A percentile compares a stretch with the other conserved stretches of the same genome.
Evolutionary conservation across 2,329 filamentous ascomycete genomes (phyloP).

Genomic region (Talaromyces piceae): DNA sequence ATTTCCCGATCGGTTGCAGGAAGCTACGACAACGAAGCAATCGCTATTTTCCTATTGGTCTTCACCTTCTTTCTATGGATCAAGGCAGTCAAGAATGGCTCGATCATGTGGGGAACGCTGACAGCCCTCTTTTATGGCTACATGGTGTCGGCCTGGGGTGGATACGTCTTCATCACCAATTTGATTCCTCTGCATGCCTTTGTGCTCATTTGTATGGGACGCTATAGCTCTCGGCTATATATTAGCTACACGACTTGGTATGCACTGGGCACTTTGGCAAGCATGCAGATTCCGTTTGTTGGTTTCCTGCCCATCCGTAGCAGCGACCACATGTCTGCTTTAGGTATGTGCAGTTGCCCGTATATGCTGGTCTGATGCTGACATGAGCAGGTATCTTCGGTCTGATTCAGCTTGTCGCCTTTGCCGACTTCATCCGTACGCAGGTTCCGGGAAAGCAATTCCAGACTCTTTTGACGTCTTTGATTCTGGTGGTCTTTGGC

Average conservation of each 20-base stretch:
- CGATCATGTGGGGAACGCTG: constrained; percentile 90
- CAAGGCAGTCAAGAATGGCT: constrained; percentile 93
- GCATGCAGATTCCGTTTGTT: constrained; percentile 99
- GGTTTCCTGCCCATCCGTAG: constrained; percentile 94
- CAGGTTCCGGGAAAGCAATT: constrained; percentile 90
- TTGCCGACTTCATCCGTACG: constrained; percentile 83
- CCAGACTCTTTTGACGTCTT: constrained; percentile 73
- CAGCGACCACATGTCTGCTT: constrained; percentile 95
- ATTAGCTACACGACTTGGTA: constrained; percentile 99
- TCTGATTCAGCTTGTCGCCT: constrained; percentile 84
- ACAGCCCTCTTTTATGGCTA: constrained; percentile 97
- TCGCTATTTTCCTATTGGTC: constrained; percentile 96
- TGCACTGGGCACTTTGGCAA: constrained; percentile 86
- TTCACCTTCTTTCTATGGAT: constrained; percentile 99
- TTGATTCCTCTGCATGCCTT: constrained; percentile 90
- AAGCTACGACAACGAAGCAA: constrained; percentile 98
- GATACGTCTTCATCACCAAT: constrained; percentile 99
- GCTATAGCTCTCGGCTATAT: constrained; percentile 89
- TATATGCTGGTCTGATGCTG: constrained; percentile 12
- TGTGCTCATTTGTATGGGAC: constrained; percentile 90
- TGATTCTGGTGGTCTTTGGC: constrained; percentile 67
- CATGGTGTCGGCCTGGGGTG: constrained; percentile 99
- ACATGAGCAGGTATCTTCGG: constrained; percentile 72
- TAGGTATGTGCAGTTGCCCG: constrained; percentile 53
- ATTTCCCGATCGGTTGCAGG: constrained; percentile 96